Percentiles rank a stretch among this genome's conserved stretches.
Conservation (phyloP, 164 flowering plant species). For the Annona cherimola region DNA sequence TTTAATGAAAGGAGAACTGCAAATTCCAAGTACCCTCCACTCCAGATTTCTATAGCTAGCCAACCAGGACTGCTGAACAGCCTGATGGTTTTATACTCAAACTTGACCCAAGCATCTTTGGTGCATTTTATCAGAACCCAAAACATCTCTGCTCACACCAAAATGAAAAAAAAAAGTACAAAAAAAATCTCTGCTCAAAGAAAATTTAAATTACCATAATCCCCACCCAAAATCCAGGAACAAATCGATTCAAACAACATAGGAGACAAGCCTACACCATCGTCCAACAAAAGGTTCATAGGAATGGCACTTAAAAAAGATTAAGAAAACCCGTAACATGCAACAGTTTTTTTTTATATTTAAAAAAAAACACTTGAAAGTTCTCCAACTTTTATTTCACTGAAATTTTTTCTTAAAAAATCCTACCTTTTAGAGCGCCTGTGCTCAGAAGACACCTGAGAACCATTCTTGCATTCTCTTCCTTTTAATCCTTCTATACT, state of each 20-base stretch:
- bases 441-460: conserved; percentile 34
- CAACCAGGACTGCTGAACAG: background rate
- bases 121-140: background rate
- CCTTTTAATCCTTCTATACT: background rate
- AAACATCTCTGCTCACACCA: background rate
- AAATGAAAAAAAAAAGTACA: background rate
- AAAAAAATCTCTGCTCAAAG: background rate
- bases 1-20: background rate
- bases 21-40: background rate
- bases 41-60: background rate
- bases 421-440: conserved; percentile 64
- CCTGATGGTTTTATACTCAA: background rate
- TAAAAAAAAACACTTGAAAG: background rate
- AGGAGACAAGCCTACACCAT: background rate
- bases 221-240: background rate
- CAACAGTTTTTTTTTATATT: background rate
- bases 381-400: background rate
- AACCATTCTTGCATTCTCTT: conserved; percentile 17
- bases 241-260: background rate
- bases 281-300: background rate
- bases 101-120: background rate
- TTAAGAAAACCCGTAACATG: no score
- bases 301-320: background rate
- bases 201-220: background rate
- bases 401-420: background rate